Base-by-base conservation (phyloP, 2,329 filamentous ascomycete species). In the Trichoderma koningii region DNA sequence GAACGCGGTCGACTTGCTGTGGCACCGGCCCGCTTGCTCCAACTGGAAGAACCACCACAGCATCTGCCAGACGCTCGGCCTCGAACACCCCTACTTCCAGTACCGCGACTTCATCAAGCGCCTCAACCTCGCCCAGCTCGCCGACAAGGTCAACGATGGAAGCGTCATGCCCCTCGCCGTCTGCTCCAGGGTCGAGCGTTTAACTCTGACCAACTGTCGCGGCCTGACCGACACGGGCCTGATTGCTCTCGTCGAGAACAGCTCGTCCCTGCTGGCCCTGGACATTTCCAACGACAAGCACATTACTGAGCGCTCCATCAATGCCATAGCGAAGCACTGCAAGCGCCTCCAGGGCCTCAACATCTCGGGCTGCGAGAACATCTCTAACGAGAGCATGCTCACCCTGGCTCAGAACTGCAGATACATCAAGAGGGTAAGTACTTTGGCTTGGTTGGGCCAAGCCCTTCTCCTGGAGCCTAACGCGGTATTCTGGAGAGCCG, bases 71-170 rank as follows among this genome's bases (percentile, higher is more conserved):
- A 93, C 94, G 1, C 86, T 97, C 42, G 84, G 86, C 52, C 83
- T 88, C 30, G 80, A 85, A 41, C 80, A 88, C n/a, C 89, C 91
- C 70, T 94, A 91, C 77, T 99, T 97, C 76, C 85, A 88, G 70
- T 99, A 99, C 76, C 86, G 89, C 69, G 89, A 94, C 69, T 90
- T 98, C 71, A 91, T 99, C 78, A 94, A 93, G 80, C 87, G 95
- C 57, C 83, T 99, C 30, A 99, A 99, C 73, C 81, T 99, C 56
- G 93, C 94, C 2, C 87, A 88, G 15, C 81, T 99, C 65, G 87
- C 88, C 41, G 83, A 86, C 26, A 84, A 79, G 51, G 82, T 98
- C 77, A 97, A 89, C 80, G 94, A 99, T 75, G 94, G 95, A 57
- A 97, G 92, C 60, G 87, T 99, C 63, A 80, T 88, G 69, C 89